Conservation (phyloP, 495 filamentous ascomycete genomes). For the Geopyxis carbonaria region DNA sequence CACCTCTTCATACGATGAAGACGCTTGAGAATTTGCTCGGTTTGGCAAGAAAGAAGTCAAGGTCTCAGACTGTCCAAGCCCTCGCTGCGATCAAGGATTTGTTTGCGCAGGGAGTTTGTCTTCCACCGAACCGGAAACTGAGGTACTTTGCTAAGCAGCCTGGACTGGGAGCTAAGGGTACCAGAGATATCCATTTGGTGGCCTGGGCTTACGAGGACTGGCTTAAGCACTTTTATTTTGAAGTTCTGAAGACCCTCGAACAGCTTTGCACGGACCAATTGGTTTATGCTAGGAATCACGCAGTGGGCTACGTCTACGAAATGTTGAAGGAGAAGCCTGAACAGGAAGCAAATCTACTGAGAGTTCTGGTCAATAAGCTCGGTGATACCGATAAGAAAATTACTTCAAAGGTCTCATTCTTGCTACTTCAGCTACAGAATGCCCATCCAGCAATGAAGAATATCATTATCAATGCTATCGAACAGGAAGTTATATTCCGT, state of each 20-base stretch:
- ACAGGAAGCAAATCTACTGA: slow-evolving; percentile 84
- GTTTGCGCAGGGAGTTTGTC: slow-evolving; percentile 65
- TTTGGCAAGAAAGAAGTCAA: slow-evolving; percentile 72
- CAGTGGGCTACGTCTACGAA: slow-evolving; percentile 75
- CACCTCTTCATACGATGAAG: slow-evolving; percentile 78
- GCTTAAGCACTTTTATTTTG: slow-evolving; percentile 81
- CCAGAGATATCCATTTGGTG: slow-evolving; percentile 60
- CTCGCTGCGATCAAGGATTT: slow-evolving; percentile 85
- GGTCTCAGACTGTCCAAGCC: slow-evolving; percentile 85
- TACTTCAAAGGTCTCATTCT: slow-evolving; percentile 75
- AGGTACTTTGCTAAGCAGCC: slow-evolving; percentile 66
- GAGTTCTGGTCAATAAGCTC: slow-evolving; percentile 86
- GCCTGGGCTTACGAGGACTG: slow-evolving; percentile 89
- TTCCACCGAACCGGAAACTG: slow-evolving; percentile 69
- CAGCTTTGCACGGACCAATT: slow-evolving; percentile 86
- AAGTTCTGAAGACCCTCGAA: slow-evolving; percentile 75
- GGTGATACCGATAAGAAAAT: slow-evolving; percentile 90
- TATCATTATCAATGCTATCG: slow-evolving; percentile 64
- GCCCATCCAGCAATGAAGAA: slow-evolving; percentile 86
- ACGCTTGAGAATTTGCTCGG: slow-evolving; percentile 65
- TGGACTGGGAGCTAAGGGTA: slow-evolving; percentile 46
- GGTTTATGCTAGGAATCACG: slow-evolving; percentile 68
- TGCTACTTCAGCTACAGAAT: slow-evolving; percentile 73
- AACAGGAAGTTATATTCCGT: slow-evolving; percentile 71
- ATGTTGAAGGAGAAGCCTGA: slow-evolving; percentile 90